These are phyloP conservation scores for Opeltia flavorubescens DNA, from an alignment of 495 filamentous ascomycete genomes.

Conservation along the genomic window DNA sequence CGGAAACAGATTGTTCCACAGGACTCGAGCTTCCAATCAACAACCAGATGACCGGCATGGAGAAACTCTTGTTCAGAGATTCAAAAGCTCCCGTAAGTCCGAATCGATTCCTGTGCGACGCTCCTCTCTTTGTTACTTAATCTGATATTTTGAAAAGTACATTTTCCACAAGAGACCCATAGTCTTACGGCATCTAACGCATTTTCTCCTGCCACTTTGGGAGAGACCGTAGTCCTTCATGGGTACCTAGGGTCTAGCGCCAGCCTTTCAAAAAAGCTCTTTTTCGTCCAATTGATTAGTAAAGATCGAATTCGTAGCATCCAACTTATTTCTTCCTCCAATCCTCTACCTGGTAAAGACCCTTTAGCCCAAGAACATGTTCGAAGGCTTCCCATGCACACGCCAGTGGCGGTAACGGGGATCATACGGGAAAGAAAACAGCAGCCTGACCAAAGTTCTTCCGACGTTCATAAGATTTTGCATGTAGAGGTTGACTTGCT, in stretches of 20 bases:
- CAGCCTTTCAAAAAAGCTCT: slow-evolving; percentile 49
- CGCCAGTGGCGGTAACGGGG: slow-evolving; percentile 38
- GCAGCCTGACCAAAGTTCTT: slow-evolving; percentile 13
- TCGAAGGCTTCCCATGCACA: slow-evolving; percentile 33
- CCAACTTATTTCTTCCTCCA: slow-evolving; percentile 39
- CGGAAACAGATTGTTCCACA: too few species aligned
- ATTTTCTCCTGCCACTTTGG: slow-evolving; percentile 20
- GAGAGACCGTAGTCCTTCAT: slow-evolving; percentile 44
- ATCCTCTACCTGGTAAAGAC: slow-evolving; percentile 12
- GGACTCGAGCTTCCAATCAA: too few species aligned
- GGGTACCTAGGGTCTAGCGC: slow-evolving; percentile 56
- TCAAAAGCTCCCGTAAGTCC: too few species aligned
- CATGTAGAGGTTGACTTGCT: slow-evolving; percentile 46
- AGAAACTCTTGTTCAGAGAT: too few species aligned
- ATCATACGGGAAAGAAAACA: slow-evolving; percentile 26
- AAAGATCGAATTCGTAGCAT: slow-evolving; percentile 32
- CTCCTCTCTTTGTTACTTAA: too few species aligned
- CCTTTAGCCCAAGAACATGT: slow-evolving; percentile 28
- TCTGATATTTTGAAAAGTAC: slow-evolving; percentile 22
- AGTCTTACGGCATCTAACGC: slow-evolving; percentile 30
- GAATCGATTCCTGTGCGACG: too few species aligned
- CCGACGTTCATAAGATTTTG: slow-evolving; percentile 20
- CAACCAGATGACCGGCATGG: too few species aligned
- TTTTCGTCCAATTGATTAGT: slow-evolving; percentile 50
- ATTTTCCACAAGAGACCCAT: slow-evolving; percentile 36